Conservation (phyloP, 129 eudicot species). For the Arctium minus region DNA sequence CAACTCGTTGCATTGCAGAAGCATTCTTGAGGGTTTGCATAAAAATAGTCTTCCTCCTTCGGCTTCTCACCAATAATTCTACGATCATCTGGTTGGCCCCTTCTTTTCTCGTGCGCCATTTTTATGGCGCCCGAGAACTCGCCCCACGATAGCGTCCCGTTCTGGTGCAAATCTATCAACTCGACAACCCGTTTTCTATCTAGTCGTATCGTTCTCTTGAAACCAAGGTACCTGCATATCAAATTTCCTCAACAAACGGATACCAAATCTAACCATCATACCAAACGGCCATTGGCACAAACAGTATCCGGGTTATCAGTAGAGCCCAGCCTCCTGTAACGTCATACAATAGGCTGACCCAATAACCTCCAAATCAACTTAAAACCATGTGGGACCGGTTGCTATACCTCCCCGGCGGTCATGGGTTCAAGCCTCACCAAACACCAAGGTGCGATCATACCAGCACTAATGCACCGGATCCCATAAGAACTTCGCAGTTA, state of each 20-base stretch:
- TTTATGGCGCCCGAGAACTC: slow-evolving; percentile 57
- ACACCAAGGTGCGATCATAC: no score
- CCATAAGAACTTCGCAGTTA: no score
- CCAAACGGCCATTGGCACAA: no score
- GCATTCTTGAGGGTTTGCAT: slow-evolving; percentile 94
- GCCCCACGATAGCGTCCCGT: slow-evolving; percentile 74
- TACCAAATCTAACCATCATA: no score
- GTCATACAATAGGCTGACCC: neutral
- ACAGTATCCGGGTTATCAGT: neutral
- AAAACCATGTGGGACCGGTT: neutral
- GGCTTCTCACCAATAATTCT: slow-evolving; percentile 61
- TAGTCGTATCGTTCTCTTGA: slow-evolving; percentile 58
- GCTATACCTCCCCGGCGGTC: neutral
- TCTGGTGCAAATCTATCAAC: slow-evolving; percentile 67
- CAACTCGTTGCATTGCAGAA: slow-evolving; percentile 30
- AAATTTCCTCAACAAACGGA: neutral
- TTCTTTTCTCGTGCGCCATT: slow-evolving; percentile 52
- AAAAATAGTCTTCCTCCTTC: slow-evolving; percentile 95
- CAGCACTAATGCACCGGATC: no score
- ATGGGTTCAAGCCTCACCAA: neutral
- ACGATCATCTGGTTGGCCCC: slow-evolving; percentile 69
- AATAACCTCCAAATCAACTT: neutral
- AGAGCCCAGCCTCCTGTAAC: neutral
- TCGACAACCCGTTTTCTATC: slow-evolving; percentile 69
- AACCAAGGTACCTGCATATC: slow-evolving; percentile 76